Evolutionary conservation across 148 eudicot species (phyloP).

Genomic region (Fagopyrum esculentum): DNA sequence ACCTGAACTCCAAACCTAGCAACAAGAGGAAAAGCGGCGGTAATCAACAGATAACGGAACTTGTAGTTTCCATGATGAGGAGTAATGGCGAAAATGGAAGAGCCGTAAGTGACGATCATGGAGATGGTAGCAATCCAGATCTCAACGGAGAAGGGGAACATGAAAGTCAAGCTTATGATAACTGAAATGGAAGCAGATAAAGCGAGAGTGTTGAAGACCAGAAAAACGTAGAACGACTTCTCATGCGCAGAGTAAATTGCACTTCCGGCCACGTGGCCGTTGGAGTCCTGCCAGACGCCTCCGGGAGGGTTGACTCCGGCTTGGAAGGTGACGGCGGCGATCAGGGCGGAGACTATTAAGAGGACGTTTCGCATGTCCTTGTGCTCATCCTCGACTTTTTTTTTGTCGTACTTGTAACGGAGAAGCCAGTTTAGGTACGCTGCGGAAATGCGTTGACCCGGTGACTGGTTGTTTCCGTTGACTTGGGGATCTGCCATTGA

Average conservation of each 20-base stretch:
- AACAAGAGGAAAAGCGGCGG: not conserved
- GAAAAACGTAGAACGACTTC: not conserved
- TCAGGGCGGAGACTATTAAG: conserved; percentile 25
- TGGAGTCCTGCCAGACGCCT: conserved; percentile 28
- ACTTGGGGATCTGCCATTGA: no score
- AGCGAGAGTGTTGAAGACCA: not conserved
- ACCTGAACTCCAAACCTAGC: not conserved
- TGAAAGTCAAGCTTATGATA: not conserved
- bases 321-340: conserved; percentile 30
- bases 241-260: not conserved
- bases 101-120: conserved; percentile 9
- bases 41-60: conserved; percentile 1
- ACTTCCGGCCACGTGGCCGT: not conserved
- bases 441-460: no score
- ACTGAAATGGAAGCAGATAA: conserved; percentile 16
- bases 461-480: no score
- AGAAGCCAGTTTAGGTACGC: not conserved
- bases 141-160: conserved; percentile 1
- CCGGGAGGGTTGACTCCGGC: conserved; percentile 28
- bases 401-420: not conserved
- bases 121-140: conserved; percentile 8
- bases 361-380: conserved; percentile 2
- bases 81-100: conserved; percentile 10
- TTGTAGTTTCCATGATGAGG: not conserved
- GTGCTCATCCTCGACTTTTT: not conserved